Percentiles rank a stretch among this genome's conserved stretches.
Conservation (phyloP, 495 filamentous ascomycete species). For the Alectoria sarmentosa region DNA sequence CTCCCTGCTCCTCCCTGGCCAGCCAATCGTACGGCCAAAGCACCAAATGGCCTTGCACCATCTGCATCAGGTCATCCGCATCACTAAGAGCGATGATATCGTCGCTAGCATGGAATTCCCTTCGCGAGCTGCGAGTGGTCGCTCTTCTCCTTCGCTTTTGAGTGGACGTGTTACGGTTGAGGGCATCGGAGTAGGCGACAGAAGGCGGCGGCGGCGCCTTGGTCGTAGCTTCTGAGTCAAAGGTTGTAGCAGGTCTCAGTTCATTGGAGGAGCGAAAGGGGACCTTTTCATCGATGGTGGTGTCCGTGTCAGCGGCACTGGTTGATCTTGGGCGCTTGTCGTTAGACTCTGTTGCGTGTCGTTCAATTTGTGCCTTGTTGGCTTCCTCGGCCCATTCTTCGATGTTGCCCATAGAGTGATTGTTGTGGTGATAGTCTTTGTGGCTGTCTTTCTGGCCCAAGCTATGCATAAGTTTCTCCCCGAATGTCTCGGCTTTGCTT, state of each 20-base stretch:
- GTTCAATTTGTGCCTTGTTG: slow-evolving; percentile 25
- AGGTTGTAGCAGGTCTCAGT: slow-evolving; percentile 19
- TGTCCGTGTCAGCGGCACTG: slow-evolving; percentile 18
- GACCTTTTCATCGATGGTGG: slow-evolving; percentile 39
- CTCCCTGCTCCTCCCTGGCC: slow-evolving; percentile 77
- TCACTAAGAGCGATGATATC: slow-evolving; percentile 65
- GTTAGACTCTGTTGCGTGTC: slow-evolving; percentile 22
- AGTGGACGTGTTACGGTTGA: slow-evolving; percentile 39
- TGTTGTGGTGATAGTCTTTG: slow-evolving; percentile 18
- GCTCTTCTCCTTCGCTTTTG: slow-evolving; percentile 58
- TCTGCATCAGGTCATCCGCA: slow-evolving; percentile 70
- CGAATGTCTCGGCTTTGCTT: slow-evolving; percentile 27
- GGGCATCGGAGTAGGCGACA: slow-evolving; percentile 43
- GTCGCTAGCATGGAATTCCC: slow-evolving; percentile 62
- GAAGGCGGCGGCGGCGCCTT: slow-evolving; percentile 31
- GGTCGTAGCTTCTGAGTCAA: slow-evolving; percentile 12
- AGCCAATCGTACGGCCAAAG: slow-evolving; percentile 95
- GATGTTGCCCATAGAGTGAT: slow-evolving; percentile 32
- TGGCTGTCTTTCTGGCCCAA: slow-evolving; percentile 17
- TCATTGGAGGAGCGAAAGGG: slow-evolving; percentile 29
- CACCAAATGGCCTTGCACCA: slow-evolving; percentile 85
- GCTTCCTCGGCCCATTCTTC: slow-evolving; percentile 38
- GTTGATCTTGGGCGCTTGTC: slow-evolving; percentile 8
- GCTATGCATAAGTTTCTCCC: slow-evolving; percentile 31
- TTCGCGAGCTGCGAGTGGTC: slow-evolving; percentile 67